phyloP scores from a whole-genome alignment of 176 grass and related monocot species.

The Musa schizocarpa region DNA sequence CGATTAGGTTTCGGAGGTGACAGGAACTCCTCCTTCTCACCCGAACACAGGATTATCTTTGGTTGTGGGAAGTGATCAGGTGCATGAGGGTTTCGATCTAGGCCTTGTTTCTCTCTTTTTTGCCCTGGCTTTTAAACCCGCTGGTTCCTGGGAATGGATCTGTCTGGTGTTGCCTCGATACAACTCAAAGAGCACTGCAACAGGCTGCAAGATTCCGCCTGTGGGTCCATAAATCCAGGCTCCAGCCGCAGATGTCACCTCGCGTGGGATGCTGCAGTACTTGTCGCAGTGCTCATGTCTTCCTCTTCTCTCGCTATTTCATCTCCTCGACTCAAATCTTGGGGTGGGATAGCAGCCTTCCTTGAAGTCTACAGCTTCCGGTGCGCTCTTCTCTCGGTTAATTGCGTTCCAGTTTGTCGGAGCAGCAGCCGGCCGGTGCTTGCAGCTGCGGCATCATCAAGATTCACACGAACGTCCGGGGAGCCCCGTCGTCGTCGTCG shows the following conservation, averaged over 20 bases:
- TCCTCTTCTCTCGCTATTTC: background rate
- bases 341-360: no score
- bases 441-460: conserved; percentile 21
- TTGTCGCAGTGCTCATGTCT: no score
- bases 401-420: background rate
- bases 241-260: background rate
- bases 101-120: no score
- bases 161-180: background rate
- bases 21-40: no score
- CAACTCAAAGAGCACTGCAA: background rate
- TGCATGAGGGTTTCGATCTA: no score
- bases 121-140: background rate
- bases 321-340: background rate
- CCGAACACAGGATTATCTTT: no score
- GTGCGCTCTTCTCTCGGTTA: background rate
- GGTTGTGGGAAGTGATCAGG: no score
- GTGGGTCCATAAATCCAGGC: background rate
- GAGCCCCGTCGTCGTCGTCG: no score
- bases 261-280: background rate
- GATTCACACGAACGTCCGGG: background rate
- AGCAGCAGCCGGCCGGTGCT: background rate
- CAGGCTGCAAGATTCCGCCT: background rate
- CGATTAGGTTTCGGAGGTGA: no score
- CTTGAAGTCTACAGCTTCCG: no score
- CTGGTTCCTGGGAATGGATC: background rate